Conservation (phyloP, 169 alveolate genomes). For the Besnoitia besnoiti region DNA sequence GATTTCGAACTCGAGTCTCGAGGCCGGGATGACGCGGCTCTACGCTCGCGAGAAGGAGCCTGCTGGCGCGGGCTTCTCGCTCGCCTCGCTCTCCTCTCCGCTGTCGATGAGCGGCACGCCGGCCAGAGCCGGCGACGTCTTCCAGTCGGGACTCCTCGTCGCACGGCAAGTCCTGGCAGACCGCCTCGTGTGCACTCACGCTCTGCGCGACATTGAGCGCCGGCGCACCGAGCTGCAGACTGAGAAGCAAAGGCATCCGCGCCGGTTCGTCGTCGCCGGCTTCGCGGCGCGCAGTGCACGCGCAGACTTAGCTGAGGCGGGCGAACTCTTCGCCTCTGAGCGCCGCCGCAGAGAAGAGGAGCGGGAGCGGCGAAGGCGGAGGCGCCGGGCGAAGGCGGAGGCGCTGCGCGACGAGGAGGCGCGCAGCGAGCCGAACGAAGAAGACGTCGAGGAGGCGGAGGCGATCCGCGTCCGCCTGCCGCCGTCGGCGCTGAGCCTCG, state of each 20-base stretch:
- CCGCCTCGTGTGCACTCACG: neutral
- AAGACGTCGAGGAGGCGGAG: neutral
- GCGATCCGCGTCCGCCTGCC: neutral
- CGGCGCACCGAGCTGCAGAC: neutral
- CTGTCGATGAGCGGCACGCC: neutral
- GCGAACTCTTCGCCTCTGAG: neutral
- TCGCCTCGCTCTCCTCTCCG: neutral
- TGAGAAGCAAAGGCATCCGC: neutral
- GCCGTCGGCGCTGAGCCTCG: neutral
- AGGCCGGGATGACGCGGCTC: neutral
- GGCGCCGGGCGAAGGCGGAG: neutral
- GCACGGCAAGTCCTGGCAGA: conserved; percentile 5
- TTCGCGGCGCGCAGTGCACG: neutral
- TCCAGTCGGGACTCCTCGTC: neutral
- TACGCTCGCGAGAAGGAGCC: neutral
- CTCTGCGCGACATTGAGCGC: neutral
- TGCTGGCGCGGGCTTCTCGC: neutral
- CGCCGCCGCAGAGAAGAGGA: neutral
- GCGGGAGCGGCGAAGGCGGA: neutral
- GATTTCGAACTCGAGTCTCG: neutral
- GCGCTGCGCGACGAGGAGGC: neutral
- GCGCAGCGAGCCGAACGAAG: neutral
- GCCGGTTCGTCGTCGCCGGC: neutral
- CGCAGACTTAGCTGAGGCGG: neutral
- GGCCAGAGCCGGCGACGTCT: neutral